phyloP scores from a whole-genome alignment of 2,329 filamentous ascomycete genomes.

The Colletotrichum sp. region DNA sequence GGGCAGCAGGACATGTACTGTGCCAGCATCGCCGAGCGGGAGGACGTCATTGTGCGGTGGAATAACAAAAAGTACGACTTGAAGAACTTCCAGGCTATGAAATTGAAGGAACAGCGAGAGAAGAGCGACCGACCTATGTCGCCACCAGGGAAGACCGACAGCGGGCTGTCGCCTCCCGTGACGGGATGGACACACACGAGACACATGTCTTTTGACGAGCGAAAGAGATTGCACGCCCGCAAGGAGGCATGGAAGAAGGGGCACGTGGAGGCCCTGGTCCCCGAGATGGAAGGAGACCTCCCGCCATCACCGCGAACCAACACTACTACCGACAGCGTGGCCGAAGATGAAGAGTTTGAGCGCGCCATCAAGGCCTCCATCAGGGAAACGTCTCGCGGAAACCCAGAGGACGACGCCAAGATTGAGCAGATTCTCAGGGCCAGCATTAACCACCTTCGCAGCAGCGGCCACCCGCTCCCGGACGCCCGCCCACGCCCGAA shows the following conservation, averaged over 20 bases:
- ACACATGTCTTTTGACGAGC: conserved; percentile 55
- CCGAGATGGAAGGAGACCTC: conserved; percentile 16
- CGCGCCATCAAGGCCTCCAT: conserved; percentile 75
- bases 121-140: conserved; percentile 29
- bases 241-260: conserved; percentile 48
- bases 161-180: conserved; percentile 30
- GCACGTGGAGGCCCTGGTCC: conserved; percentile 28
- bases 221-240: conserved; percentile 54
- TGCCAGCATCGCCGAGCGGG: conserved; percentile 62
- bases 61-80: conserved; percentile 64
- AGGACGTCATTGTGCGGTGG: conserved; percentile 71
- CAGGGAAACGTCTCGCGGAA: conserved; percentile 71
- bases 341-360: conserved; percentile 69
- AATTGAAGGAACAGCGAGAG: conserved; percentile 49
- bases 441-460: conserved; percentile 64
- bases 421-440: conserved; percentile 78
- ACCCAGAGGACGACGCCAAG: conserved; percentile 71
- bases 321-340: background rate
- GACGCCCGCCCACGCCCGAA: background rate
- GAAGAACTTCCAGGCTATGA: conserved; percentile 62
- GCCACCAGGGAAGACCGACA: conserved; percentile 6
- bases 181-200: conserved; percentile 55
- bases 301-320: conserved; percentile 25
- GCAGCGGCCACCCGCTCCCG: conserved; percentile 21
- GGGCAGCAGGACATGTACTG: conserved; percentile 69